Evolutionary conservation across 768 basidiomycete genomes (phyloP), one percentile per base, ranked within the genome.

Genomic region (Serendipita sp.): DNA sequence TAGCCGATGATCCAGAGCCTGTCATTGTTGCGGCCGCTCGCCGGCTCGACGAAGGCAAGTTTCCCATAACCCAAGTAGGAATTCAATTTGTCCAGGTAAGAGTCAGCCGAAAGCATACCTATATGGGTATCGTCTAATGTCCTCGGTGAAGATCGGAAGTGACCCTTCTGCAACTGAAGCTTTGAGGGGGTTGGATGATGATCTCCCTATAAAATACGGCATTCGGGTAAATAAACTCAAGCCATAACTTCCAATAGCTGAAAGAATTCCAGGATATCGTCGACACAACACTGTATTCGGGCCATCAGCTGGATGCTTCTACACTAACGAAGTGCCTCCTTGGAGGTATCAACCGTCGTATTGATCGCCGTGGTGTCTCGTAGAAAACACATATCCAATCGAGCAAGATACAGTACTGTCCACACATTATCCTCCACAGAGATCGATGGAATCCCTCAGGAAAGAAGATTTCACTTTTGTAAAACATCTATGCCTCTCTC

Each of bases 301-400:
- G 75, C 10, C 73, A 77, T 4, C 64, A 74, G 34, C 67, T 86
- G 66, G 78, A 71, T 45, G 76, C 78, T 0, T 78, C 79, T 18
- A 71, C 77, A 66, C 71, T 88, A 65, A 77, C 81, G 64, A 88
- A 88, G 72, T 80, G 83, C 41, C 74, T 87, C 8, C 72, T 86
- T 24, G 85, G 86, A 35, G 86, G 84, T 1, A 82, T 88, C 64
- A 84, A 85, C 70, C 77, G 84, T 2, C 73, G 79, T 15, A 73
- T 80, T 8, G 81, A 83, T 63, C 63, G 68, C 37, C 66, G 56
- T 60, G 28, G 48, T 24, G 48, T 10, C 32, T 18, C 32, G n/a
- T 53, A 53, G 32, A 7, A 5, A 7, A 18, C n/a, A 24, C 41
- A 2, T 41, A 13, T 41, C 41, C 13, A 13, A 41, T 41, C 41